Conservation (phyloP, 1,284 basidiomycete genomes). For the Agroathelia rolfsii region DNA sequence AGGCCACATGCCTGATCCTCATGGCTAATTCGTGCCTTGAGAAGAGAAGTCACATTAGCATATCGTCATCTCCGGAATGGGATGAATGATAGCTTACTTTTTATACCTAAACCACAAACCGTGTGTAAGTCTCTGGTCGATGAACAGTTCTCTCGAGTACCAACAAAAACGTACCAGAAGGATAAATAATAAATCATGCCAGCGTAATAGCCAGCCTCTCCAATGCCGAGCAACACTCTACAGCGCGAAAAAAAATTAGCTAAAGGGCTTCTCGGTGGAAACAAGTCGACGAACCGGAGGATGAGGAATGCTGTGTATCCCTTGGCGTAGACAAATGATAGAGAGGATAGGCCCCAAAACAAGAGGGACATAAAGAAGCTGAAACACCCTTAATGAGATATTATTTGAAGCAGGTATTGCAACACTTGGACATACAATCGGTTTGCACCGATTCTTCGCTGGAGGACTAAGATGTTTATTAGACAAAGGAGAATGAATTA, state of each 20-base stretch:
- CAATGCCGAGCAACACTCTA: constrained; percentile 38
- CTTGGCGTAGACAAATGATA: constrained; percentile 44
- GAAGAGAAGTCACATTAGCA: constrained; percentile 2
- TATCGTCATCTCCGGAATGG: background rate
- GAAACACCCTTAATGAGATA: background rate
- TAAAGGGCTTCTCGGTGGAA: background rate
- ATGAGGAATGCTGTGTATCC: constrained; percentile 37
- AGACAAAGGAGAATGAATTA: constrained; percentile 1
- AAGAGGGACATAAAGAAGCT: constrained; percentile 45
- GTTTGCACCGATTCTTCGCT: constrained; percentile 45
- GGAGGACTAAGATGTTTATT: constrained; percentile 43
- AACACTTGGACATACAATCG: constrained; percentile 30
- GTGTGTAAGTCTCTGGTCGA: background rate
- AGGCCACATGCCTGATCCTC: constrained; percentile 31
- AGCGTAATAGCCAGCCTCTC: constrained; percentile 41
- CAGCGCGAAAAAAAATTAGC: background rate
- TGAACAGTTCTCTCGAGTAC: background rate
- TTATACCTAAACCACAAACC: constrained; percentile 12
- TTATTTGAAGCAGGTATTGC: background rate
- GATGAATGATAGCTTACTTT: constrained; percentile 7
- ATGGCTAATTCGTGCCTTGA: constrained; percentile 39
- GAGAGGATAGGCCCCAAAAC: constrained; percentile 43
- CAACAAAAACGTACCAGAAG: constrained; percentile 37
- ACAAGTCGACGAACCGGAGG: constrained; percentile 26
- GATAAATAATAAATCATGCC: constrained; percentile 51